Conservation (phyloP, 495 filamentous ascomycete genomes). For the Neurospora sp. region DNA sequence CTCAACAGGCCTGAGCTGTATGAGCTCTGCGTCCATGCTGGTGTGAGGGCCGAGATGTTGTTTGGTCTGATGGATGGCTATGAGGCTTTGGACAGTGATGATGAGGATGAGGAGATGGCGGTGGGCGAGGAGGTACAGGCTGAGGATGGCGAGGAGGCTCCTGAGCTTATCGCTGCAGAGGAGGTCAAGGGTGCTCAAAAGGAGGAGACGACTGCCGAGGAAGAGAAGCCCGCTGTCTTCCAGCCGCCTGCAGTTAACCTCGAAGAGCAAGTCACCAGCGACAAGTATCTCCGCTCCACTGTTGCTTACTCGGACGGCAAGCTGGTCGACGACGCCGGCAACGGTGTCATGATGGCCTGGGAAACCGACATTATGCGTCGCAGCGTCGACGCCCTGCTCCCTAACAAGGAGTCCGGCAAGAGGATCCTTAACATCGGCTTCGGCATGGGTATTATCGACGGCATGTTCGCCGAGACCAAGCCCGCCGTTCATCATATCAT, state of each 20-base stretch:
- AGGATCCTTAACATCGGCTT: slow-evolving; percentile 86
- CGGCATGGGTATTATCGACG: slow-evolving; percentile 92
- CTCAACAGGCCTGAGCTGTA: slow-evolving; percentile 67
- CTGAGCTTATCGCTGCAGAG: slow-evolving; percentile 16
- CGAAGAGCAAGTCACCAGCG: slow-evolving; percentile 44
- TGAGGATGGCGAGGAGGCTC: slow-evolving; percentile 33
- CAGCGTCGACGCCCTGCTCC: slow-evolving; percentile 45
- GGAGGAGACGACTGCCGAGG: slow-evolving; percentile 10
- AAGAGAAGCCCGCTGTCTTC: slow-evolving; percentile 18
- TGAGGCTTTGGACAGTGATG: slow-evolving; percentile 54
- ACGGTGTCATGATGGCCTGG: slow-evolving; percentile 97
- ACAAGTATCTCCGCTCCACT: slow-evolving; percentile 64
- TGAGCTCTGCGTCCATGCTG: slow-evolving; percentile 78
- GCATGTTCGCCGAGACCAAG: slow-evolving; percentile 60
- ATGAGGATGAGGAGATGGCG: slow-evolving; percentile 45
- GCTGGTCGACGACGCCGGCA: slow-evolving; percentile 68
- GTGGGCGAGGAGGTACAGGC: slow-evolving; percentile 30
- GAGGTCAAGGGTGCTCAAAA: slow-evolving; percentile 7
- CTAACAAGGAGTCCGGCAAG: slow-evolving; percentile 39
- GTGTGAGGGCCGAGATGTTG: slow-evolving; percentile 82
- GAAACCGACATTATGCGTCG: slow-evolving; percentile 82
- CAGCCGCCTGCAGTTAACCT: slow-evolving; percentile 18
- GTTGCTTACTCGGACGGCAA: slow-evolving; percentile 65
- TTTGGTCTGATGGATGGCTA: slow-evolving; percentile 70
- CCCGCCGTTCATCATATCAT: slow-evolving; percentile 74